Base-by-base conservation (phyloP, 2,329 filamentous ascomycete species). In the Phialophora chinensis region DNA sequence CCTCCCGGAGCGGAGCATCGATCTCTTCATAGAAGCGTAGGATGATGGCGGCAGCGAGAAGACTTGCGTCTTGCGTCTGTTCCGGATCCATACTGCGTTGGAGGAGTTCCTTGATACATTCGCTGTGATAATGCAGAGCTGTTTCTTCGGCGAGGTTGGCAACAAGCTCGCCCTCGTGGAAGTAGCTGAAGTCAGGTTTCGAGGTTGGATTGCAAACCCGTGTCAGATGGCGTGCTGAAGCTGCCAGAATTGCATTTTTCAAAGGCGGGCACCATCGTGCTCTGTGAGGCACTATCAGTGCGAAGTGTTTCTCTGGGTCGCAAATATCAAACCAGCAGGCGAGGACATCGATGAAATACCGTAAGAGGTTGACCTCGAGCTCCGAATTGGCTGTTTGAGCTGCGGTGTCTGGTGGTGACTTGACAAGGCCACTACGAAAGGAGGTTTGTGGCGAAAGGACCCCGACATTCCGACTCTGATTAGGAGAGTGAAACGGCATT, bases 11-110 rank as follows among this genome's bases (percentile, higher is more conserved):
- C 50, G 54, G 74, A 23, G 73, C 77, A 59, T 79, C 78, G 56
- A 81, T 76, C 64, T 81, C 79, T 54, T 81, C 80, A 35, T 81
- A 79, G 8, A 76, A 74, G 10, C 78, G 73, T 17, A 81, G 63
- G 29, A 80, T 74, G 44, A 81, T 74, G 54, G 76, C 75, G 2
- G 78, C 78, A 1, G 78, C 79, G 3, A 82, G 71, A 0, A 81
- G 70, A 31, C 66, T 75, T 42, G 79, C 78, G 50, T 80, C 78
- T 42, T 74, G 77, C 4, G 78, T 67, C 7, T 78, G 74, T 44
- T 77, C 75, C 0, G 77, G 74, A 65, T 79, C 73, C 33, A 77
- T 73, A 14, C 79, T 76, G 0, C 78, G 72, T 10, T 77, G 74
- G 4, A 82, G 75, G 2, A 82, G 74, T 56, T 80, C 75, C 20